Base-by-base conservation (phyloP, 805 yeast genomes). In the Teunomyces pallodes region DNA sequence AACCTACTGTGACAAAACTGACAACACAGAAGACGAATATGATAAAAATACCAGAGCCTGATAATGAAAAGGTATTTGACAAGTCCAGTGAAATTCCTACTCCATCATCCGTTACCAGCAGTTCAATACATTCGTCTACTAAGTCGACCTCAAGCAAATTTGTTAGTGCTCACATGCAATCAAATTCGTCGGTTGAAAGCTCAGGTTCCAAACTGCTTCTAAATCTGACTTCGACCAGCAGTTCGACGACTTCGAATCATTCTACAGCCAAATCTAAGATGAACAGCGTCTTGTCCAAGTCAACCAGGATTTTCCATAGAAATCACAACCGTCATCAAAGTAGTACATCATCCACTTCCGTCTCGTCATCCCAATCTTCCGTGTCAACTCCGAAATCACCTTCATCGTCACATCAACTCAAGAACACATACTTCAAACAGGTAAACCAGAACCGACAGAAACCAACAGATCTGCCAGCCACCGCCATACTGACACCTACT, bases 361-460 rank as follows among this genome's bases (percentile, higher is more conserved):
- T 24, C 27, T n/a, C 29, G 32, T 9, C 42, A 29, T 6, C 26
- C 17, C 24, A 45, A 41, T n/a, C 45, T 27, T 28, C 50, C 13
- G 10, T 38, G 42, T 14, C 39, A 17, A 17, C 54, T 16, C 38
- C 51, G 12, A 47, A 35, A 10, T 31, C 43, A 8, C 45, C 48
- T 5, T 28, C 40, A 24, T 26, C 50, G 2, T 42, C 43, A 5
- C 46, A 46, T 45, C 53, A 35, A 48, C 53, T 57, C n/a, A 57
- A 61, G 28, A 57, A 64, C 42, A 56, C 70, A 2, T 70, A 70
- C 53, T 60, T 67, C 2, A 60, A 59, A 29, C 73, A 67, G 30
- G 66, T 67, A 13, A 67, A 59, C 46, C 65, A 64, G 40, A 58
- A 61, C 49, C 52, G 74, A n/a, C 61, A 70, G 3, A 65, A 46